phyloP scores from a whole-genome alignment of 1,139 yeast species.

The Sugiyamaella xylanicola region DNA sequence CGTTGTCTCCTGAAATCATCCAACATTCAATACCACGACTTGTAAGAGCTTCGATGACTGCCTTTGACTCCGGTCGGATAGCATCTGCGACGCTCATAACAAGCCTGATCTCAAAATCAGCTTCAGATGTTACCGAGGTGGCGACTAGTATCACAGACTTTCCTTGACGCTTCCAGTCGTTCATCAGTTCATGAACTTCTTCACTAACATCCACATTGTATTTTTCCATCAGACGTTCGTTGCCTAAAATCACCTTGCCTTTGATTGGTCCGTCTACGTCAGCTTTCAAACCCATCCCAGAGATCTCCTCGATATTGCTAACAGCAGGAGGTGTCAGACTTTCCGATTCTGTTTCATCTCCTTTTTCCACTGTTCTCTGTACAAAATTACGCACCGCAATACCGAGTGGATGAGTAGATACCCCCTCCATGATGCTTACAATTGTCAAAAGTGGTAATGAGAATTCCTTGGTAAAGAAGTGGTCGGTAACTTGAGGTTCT shows the following conservation, averaged over 20 bases:
- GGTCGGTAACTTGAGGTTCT: slow-evolving; percentile 58
- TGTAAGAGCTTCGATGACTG: slow-evolving; percentile 53
- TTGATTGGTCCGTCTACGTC: slow-evolving; percentile 26
- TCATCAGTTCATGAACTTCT: slow-evolving; percentile 41
- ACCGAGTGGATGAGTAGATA: slow-evolving; percentile 74
- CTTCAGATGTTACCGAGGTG: slow-evolving; percentile 43
- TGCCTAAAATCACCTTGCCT: slow-evolving; percentile 58
- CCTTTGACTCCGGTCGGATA: slow-evolving; percentile 61
- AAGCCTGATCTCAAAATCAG: slow-evolving; percentile 47
- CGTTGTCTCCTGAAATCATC: slow-evolving; percentile 75
- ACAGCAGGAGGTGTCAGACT: slow-evolving; percentile 32
- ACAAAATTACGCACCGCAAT: slow-evolving; percentile 54
- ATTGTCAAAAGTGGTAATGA: slow-evolving; percentile 45
- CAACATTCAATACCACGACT: slow-evolving; percentile 57
- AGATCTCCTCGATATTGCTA: slow-evolving; percentile 53
- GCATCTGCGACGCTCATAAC: slow-evolving; percentile 66
- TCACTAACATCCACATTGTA: slow-evolving; percentile 44
- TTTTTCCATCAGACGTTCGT: slow-evolving; percentile 58
- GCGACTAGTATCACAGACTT: slow-evolving; percentile 66
- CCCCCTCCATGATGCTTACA: slow-evolving; percentile 60
- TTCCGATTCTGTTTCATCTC: slow-evolving; percentile 41
- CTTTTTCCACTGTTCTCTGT: slow-evolving; percentile 35
- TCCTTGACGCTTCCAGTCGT: slow-evolving; percentile 62
- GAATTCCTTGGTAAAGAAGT: slow-evolving; percentile 37
- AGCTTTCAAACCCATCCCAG: slow-evolving; percentile 59